Percentiles rank a stretch among this genome's conserved stretches.
Conservation (phyloP, 2,329 filamentous ascomycete genomes). For the Aplosporella prunicola region DNA sequence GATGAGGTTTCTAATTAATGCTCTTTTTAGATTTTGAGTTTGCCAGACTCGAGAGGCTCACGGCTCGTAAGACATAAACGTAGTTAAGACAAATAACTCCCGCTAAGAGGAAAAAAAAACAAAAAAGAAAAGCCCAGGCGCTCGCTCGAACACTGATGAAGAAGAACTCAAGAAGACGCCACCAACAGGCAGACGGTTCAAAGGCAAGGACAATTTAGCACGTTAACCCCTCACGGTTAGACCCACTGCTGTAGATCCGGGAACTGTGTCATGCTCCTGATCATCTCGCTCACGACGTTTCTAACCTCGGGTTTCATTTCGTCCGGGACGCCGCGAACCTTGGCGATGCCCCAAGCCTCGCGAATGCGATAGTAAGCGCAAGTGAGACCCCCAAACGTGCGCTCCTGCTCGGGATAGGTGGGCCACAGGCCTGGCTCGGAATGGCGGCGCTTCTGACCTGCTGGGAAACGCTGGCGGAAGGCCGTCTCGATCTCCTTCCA, state of each 20-base stretch:
- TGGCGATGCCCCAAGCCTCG: conserved; percentile 9
- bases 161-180: too few species aligned
- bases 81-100: too few species aligned
- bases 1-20: too few species aligned
- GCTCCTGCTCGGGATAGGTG: conserved; percentile 9
- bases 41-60: too few species aligned
- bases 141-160: too few species aligned
- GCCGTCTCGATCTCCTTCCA: conserved; percentile 11
- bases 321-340: conserved; percentile 10
- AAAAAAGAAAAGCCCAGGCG: too few species aligned
- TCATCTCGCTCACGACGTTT: conserved; percentile 2
- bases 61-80: too few species aligned
- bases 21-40: too few species aligned
- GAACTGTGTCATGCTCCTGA: conserved; percentile 8
- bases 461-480: conserved; percentile 7
- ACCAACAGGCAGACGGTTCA: too few species aligned
- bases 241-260: conserved; percentile 5
- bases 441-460: conserved; percentile 9
- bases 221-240: background rate
- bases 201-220: background rate
- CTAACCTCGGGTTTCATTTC: conserved; percentile 10
- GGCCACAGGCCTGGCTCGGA: conserved; percentile 7
- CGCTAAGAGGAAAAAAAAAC: too few species aligned
- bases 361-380: conserved; percentile 11
- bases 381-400: conserved; percentile 6